Evolutionary conservation across 2,329 filamentous ascomycete species (phyloP), one percentile per base, ranked within the genome.

Genomic region (Furcasterigmium furcatum): DNA sequence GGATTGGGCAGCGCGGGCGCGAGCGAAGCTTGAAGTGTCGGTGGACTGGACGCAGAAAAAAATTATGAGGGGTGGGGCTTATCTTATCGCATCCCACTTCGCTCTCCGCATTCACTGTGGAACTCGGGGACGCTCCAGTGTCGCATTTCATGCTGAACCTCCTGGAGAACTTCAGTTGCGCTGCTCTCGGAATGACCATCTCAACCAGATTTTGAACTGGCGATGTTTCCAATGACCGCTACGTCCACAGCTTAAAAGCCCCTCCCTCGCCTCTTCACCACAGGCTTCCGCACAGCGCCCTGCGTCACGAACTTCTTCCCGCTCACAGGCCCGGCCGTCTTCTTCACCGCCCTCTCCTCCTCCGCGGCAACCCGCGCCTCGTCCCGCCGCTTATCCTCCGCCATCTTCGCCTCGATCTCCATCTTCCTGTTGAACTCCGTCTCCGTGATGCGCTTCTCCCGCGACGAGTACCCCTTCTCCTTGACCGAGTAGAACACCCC

Each of bases 401-500:
- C 90, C 87, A 96, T 96, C 67, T 95, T 82, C 4, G 87, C 77
- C 70, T 96, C 91, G 51, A 96, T 91, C 67, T 96, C 91, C 78
- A 95, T 91, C 65, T 88, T 91, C 43, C 83, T 77, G 61, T 95
- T 96, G 64, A 96, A 96, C 63, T 96, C 92, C 14, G 84, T 85
- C 69, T 97, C 92, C 1, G 87, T 92, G 40, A 96, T 82, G 44
- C 88, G 80, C 67, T 91, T 92, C 58, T 96, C 88, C 21, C 88
- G 78, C 12, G 85, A 83, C 13, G 88, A 95, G 62, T 95, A 99
- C 2, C 92, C 94, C 68, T 99, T 99, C 68, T 97, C 92, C 70
- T 96, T 96, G 60, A 99, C 80, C 2, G 87, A 94, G 67, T 97
- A 99, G 66, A 99, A 99, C 1, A 99, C 94, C 2, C 91, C 94